Evolutionary conservation across 768 basidiomycete genomes (phyloP), one percentile per base, ranked within the genome.

Genomic region (Tulasnella sp.): DNA sequence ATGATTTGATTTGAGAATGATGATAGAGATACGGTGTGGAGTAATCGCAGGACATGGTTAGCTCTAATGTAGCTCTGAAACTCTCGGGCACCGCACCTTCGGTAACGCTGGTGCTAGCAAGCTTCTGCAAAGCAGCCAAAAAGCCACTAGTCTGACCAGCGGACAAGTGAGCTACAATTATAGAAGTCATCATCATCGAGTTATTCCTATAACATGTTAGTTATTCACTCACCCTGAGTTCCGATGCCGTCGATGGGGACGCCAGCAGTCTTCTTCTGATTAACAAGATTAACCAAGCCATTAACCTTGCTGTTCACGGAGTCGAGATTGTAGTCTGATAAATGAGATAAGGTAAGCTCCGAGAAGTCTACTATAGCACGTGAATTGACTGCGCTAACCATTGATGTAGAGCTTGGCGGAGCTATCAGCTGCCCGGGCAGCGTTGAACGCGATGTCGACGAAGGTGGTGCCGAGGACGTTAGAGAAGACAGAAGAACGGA

Each of bases 371-470:
- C 26, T 14, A 7, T 7, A 62, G 34, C 14, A 39, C 19, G 35
- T 9, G 67, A 68, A 12, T 26, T 22, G 17, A 71, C n/a, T 2
- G 66, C 4, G 17, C 32, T 19, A 34, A 42, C 67, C 67, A 26
- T 69, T 69, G 67, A 69, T 69, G 67, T 52, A 69, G 67, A 69
- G 67, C 67, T 71, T 71, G 29, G 85, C 85, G 39, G 76, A 81
- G 39, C 82, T 80, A 77, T 87, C 86, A 12, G 84, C 83, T 41
- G 81, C 79, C n/a, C 84, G 80, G 7, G 86, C 86, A 36, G 84
- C 83, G 74, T 81, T 75, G 81, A 85, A 86, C n/a, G 86, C 85
- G 73, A 85, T 83, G 37, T 80, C 80, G 76, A 87, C 82, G 77
- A 85, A 86, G 63, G 41, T 39, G 78, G 83, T 71, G 72, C 85